Evolutionary conservation across 176 grass and related monocot species (phyloP), one percentile per base, ranked within the genome.

Genomic region (Paspalum vaginatum): DNA sequence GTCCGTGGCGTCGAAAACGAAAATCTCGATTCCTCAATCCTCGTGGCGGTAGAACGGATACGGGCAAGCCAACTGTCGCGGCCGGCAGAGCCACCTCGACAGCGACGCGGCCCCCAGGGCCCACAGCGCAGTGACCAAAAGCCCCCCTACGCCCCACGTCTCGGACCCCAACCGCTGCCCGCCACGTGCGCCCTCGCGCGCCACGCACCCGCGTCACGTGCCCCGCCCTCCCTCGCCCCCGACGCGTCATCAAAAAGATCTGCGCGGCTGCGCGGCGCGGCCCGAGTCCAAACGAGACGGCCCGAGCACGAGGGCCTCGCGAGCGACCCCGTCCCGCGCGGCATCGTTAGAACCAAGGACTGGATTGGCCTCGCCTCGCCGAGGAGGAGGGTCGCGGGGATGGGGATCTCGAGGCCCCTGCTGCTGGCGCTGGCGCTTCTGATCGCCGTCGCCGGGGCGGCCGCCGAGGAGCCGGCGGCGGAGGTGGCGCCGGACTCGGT

Each of bases 371-470:
- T 61, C 22, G 41, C 43, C 18, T 56, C 70, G 0, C 78, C 51
- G 75, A 70, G 43, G 85, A 64, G 45, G 89, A 11, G 89, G 87
- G 13, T 46, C n/a, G 67, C 10, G 15, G n/a, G 40, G 40, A 89
- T 89, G 88, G 83, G 88, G 78, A 82, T 82, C 83, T 86, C 78
- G 83, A 86, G 74, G 73, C 78, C 54, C 0, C 48, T 78, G 4
- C 50, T 50, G 37, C 0, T 27, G 24, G 17, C 8, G 72, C 71
- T 55, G 66, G 42, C 68, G 78, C 78, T 89, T 58, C 42, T 85
- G 66, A 38, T 89, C 50, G 87, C 87, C 52, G 51, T 7, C 7
- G 63, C 39, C 8, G 78, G 48, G 4, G 87, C 14, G 41, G 66
- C 67, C n/a, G 83, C 67, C 9, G 59, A 60, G 70, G 87, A 84